These are phyloP conservation scores for Diplodia sapinea DNA, from an alignment of 2,329 filamentous ascomycete genomes.

Conservation along the genomic window DNA sequence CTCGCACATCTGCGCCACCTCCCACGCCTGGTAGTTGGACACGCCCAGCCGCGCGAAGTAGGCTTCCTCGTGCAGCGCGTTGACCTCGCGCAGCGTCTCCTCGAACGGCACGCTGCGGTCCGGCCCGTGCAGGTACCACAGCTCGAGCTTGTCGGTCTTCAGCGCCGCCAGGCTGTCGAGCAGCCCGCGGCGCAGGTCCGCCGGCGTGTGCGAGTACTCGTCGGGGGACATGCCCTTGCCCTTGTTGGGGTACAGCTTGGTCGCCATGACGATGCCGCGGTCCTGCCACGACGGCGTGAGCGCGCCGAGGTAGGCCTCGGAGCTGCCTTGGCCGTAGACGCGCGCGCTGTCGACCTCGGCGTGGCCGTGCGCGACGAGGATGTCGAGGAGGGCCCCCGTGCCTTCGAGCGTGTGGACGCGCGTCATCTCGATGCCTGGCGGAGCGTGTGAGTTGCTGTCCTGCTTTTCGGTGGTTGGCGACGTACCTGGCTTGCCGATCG, in stretches of 20 bases:
- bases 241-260: slow-evolving; percentile 50
- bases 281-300: slow-evolving; percentile 44
- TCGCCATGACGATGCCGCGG: slow-evolving; percentile 51
- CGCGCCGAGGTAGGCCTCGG: slow-evolving; percentile 56
- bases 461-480: neutral
- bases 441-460: too few species aligned
- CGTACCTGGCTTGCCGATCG: slow-evolving; percentile 44
- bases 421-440: slow-evolving; percentile 36
- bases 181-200: slow-evolving; percentile 45
- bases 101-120: slow-evolving; percentile 55
- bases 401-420: slow-evolving; percentile 35
- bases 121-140: slow-evolving; percentile 59
- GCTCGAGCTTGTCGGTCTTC: slow-evolving; percentile 50
- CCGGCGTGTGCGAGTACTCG: slow-evolving; percentile 32
- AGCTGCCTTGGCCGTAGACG: slow-evolving; percentile 47
- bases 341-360: slow-evolving; percentile 48
- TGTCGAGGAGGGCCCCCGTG: slow-evolving; percentile 39
- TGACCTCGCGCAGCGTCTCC: slow-evolving; percentile 55
- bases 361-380: slow-evolving; percentile 42
- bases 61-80: slow-evolving; percentile 54
- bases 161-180: slow-evolving; percentile 49
- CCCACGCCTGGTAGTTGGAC: slow-evolving; percentile 55
- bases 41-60: slow-evolving; percentile 55
- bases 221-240: slow-evolving; percentile 33
- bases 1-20: slow-evolving; percentile 57